Evolutionary conservation across 306 rosid species (phyloP), one percentile per base, ranked within the genome.

Genomic region (Canavalia gladiata): DNA sequence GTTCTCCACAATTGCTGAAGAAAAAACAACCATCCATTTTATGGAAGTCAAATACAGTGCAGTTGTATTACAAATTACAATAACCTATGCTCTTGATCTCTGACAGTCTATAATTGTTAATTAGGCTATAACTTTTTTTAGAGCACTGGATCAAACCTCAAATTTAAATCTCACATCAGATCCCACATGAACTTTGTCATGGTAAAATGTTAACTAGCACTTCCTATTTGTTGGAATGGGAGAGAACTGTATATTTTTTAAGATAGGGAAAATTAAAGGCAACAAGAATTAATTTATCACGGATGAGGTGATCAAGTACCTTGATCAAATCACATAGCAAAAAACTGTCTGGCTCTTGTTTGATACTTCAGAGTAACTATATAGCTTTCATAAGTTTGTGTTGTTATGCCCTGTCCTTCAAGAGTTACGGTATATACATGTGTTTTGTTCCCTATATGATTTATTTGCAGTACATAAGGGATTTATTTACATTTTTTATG

Each of bases 321-420:
- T 34, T 49, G 47, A 33, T 9, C 51, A 39, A 52, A 54, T 72
- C 34, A 35, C 35, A 34, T 13, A 12, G 43, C 13, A 57, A 57
- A 74, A 18, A 57, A 29, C 39, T 69, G 42, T 7, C 42, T 70
- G 45, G 59, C 60, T 74, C 37, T 56, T 11, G 3, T 73, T 39
- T 52, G 33, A 52, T 28, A 72, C 64, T 13, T 6, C 33, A 18
- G 55, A 10, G 13, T 31, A 12, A 70, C 56, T 7, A 46, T 45
- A 35, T 50, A 65, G 81, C 54, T 41, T 65, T 77, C 75, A 30
- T 66, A 65, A 33, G 75, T 67, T 66, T 37, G 34, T 77, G 62
- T 47, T 11, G 2, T 52, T 72, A 25, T 25, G 41, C 30, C 8
- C 75, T 47, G 62, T 47, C 45, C 79, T 30, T 45, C 33, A 49